Evolutionary conservation across 352 stramenopile genomes (phyloP), one percentile per base, ranked within the genome.

Genomic region (Elongisporangium prolatum): DNA sequence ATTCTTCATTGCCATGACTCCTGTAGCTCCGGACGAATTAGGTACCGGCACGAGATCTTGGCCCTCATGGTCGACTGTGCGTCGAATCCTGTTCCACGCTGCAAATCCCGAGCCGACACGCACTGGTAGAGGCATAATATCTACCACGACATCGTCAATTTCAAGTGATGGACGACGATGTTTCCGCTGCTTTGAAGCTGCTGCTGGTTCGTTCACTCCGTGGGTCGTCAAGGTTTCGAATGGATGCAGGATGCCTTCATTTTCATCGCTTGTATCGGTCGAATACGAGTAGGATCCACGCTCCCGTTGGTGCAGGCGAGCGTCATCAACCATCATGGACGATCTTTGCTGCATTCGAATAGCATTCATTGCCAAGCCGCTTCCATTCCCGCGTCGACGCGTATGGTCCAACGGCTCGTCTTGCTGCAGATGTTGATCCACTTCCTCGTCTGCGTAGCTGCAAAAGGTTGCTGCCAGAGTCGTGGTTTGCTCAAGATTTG

Each of bases 211-310:
- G 17, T 44, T 7, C 6, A 44, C 34, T 9, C 34, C 34, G 11
- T 44, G 34, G 0, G 34, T 44, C 34, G 34, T 44, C 34, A 44
- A 17, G 34, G 10, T 13, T 17, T 44, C 34, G 34, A 44, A 44
- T 44, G 34, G 34, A 44, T 44, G 34, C 34, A 44, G 34, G 34
- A 44, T 44, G 34, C 10, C 34, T 44, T 44, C 34, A 11, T 44
- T 44, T 20, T 89, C 81, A 18, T 91, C 79, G 52, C 78, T 89
- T 21, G 74, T 86, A 55, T 91, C 78, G 1, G 78, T 91, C 10
- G 81, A 86, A 56, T 69, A 88, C 55, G 81, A 91, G 64, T 84
- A 87, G 34, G 34, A 44, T 4, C 34, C 34, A 17, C 34, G 34
- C 34, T 44, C 34, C 14, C 34, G 34, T 17, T 44, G 34, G 17